A percentile compares a stretch with the other conserved stretches of the same genome.
phyloP scores from a whole-genome alignment of 306 rosid genomes.

The Malus sylvestris region DNA sequence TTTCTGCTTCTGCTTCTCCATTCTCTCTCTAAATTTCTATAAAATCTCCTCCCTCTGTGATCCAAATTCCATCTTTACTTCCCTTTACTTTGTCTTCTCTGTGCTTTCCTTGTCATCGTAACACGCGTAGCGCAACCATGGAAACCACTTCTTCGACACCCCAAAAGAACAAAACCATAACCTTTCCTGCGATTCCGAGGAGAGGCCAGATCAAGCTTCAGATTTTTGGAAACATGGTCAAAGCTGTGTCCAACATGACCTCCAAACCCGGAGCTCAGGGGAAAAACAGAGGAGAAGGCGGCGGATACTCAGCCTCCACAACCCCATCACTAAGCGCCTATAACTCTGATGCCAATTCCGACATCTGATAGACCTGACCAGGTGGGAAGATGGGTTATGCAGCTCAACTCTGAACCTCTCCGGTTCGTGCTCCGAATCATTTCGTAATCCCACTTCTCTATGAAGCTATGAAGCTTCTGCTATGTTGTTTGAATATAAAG shows the following conservation, averaged over 20 bases:
- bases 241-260: neutral
- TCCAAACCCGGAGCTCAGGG: conserved; percentile 1
- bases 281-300: neutral
- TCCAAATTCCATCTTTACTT: neutral
- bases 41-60: neutral
- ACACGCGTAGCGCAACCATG: neutral
- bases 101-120: neutral
- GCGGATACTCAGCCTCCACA: neutral
- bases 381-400: neutral
- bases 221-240: conserved; percentile 16
- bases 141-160: neutral
- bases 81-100: neutral
- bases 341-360: conserved; percentile 4
- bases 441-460: neutral
- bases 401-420: neutral
- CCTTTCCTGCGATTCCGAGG: neutral
- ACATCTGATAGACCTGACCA: neutral
- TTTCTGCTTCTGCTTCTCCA: neutral
- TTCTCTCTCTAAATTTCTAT: too few species aligned
- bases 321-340: neutral
- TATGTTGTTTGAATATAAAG: neutral
- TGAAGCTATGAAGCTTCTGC: neutral
- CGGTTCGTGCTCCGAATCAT: neutral
- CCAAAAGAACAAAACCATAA: neutral
- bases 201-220: conserved; percentile 28